Percentiles rank a stretch among this genome's conserved stretches.
Conservation (phyloP, 192 early-diverging fungal species). For the Oehlia diaphana region DNA sequence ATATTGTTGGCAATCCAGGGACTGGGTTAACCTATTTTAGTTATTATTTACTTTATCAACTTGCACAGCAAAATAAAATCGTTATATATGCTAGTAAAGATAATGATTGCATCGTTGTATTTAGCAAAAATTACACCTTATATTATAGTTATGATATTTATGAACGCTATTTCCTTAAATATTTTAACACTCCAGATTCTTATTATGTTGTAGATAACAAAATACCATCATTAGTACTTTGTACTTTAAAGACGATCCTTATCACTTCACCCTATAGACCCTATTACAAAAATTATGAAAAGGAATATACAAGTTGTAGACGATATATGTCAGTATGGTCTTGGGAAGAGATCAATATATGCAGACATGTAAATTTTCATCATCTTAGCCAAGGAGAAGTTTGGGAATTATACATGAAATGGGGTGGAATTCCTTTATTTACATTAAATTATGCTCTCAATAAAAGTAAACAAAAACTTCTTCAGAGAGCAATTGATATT, state of each 20-base stretch:
- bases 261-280: too few relatives aligned
- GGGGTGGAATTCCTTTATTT: conserved; percentile 1
- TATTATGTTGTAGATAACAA: too few relatives aligned
- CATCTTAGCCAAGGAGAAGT: neutral
- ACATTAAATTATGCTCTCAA: neutral
- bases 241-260: too few relatives aligned
- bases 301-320: neutral
- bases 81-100: neutral
- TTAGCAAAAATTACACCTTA: neutral
- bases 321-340: neutral
- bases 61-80: neutral
- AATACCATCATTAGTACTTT: too few relatives aligned
- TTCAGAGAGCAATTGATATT: neutral
- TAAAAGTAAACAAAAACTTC: neutral
- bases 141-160: too few relatives aligned
- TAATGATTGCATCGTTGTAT: neutral
- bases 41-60: neutral
- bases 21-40: neutral
- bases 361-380: neutral
- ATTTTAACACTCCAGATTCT: too few relatives aligned
- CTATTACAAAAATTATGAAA: neutral
- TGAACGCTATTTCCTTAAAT: too few relatives aligned
- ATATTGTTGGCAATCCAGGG: neutral
- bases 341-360: neutral
- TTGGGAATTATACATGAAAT: neutral